Percentiles rank a stretch among this genome's conserved stretches.
phyloP scores from a whole-genome alignment of 1,284 basidiomycete genomes.

The Leccinum subfulvum region DNA sequence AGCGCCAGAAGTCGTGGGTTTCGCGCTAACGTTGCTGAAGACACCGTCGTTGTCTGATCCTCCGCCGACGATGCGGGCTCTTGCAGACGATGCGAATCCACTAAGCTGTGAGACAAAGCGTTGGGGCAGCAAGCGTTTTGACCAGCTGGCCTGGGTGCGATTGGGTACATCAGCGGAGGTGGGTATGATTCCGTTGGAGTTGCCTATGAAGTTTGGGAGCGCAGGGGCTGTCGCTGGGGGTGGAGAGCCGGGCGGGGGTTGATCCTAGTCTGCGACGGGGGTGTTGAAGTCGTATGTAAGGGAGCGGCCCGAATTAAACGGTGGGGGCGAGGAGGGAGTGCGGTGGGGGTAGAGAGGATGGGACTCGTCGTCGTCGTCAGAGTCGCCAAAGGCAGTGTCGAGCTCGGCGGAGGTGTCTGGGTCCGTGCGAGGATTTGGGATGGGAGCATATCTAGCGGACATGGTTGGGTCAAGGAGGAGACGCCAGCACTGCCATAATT shows the following conservation, averaged over 20 bases:
- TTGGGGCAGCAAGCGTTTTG: conserved; percentile 61
- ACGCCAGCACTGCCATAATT: conserved; percentile 13
- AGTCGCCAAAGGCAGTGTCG: conserved; percentile 76
- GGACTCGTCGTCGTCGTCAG: conserved; percentile 65
- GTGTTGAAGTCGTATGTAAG: conserved; percentile 83
- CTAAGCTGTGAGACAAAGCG: conserved; percentile 48
- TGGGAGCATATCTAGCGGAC: conserved; percentile 68
- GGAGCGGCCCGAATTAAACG: conserved; percentile 24
- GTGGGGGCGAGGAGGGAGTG: conserved; percentile 31
- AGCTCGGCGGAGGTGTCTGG: conserved; percentile 58
- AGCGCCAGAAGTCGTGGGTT: conserved; percentile 61
- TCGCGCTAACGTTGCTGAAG: conserved; percentile 94
- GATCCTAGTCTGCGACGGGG: conserved; percentile 69
- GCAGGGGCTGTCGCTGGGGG: conserved; percentile 63
- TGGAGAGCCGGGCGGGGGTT: conserved; percentile 83
- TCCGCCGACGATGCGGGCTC: conserved; percentile 51
- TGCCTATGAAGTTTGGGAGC: conserved; percentile 70
- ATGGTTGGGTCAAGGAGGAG: conserved; percentile 35
- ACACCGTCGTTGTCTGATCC: conserved; percentile 89
- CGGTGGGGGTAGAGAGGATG: conserved; percentile 48
- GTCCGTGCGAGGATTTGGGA: conserved; percentile 59
- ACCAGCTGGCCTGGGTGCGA: conserved; percentile 39
- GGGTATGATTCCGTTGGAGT: conserved; percentile 80
- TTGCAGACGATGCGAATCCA: conserved; percentile 31
- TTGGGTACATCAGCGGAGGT: conserved; percentile 40